Conservation (phyloP, 169 alveolate genomes). For the Plasmodium relictum region DNA sequence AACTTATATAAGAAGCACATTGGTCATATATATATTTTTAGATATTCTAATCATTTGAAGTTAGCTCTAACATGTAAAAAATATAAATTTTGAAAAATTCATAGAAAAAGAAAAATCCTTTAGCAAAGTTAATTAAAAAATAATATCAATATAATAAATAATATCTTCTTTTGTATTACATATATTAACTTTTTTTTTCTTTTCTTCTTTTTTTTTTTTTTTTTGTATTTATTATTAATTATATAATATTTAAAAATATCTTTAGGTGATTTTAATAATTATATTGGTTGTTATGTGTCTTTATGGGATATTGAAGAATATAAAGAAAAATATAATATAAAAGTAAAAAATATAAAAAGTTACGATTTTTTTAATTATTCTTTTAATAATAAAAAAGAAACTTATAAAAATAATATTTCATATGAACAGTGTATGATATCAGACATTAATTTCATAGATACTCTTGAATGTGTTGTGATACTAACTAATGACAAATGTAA, state of each 20-base stretch:
- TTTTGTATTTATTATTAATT: background rate
- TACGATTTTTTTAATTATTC: background rate
- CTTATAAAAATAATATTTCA: background rate
- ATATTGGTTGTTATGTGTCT: background rate
- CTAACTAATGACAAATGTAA: background rate
- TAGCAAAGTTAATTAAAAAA: too few relatives aligned
- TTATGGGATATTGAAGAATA: background rate
- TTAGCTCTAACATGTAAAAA: constrained; percentile 5
- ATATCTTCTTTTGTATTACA: too few relatives aligned
- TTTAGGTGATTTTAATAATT: background rate
- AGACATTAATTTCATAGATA: background rate
- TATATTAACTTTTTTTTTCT: background rate
- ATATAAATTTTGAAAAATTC: background rate
- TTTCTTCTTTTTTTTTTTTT: constrained; percentile 2
- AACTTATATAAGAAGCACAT: background rate
- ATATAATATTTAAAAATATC: background rate
- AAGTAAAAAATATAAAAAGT: background rate
- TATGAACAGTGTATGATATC: background rate
- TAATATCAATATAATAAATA: too few relatives aligned
- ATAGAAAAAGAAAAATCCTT: too few relatives aligned
- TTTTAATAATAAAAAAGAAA: background rate
- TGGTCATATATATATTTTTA: background rate
- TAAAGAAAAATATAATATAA: constrained; percentile 4
- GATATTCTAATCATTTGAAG: background rate
- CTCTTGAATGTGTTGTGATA: background rate